These are phyloP conservation scores for Nigrospora osmanthi DNA, from an alignment of 2,329 filamentous ascomycete species.

Conservation along the genomic window DNA sequence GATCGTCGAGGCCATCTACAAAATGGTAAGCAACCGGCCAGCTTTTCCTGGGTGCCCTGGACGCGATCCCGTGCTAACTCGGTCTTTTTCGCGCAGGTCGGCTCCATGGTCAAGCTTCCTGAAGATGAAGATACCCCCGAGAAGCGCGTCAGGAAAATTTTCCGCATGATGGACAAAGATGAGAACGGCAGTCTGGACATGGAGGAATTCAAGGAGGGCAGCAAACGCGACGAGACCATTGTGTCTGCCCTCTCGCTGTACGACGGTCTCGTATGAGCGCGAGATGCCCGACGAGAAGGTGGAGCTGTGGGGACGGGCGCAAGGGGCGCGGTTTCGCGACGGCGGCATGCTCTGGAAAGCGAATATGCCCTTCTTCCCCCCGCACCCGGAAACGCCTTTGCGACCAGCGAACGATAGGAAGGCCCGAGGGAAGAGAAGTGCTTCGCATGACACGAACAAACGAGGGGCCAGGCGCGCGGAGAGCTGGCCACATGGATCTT, in stretches of 20 bases:
- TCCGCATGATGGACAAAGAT: constrained; percentile 99
- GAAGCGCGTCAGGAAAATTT: constrained; percentile 97
- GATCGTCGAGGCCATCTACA: constrained; percentile 99
- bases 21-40: constrained; percentile 63
- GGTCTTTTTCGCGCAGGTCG: constrained; percentile 53
- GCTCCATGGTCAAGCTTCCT: constrained; percentile 97
- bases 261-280: constrained; percentile 73
- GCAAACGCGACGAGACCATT: constrained; percentile 97
- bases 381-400: too few species aligned
- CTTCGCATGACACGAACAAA: too few species aligned
- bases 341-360: background rate
- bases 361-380: too few species aligned
- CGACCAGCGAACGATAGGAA: too few species aligned
- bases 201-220: constrained; percentile 98
- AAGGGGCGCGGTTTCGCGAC: background rate
- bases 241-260: constrained; percentile 95
- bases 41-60: background rate
- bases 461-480: too few species aligned
- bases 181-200: constrained; percentile 96
- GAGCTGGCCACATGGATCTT: too few species aligned
- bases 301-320: background rate
- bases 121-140: constrained; percentile 98
- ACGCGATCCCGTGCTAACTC: too few species aligned
- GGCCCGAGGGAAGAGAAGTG: too few species aligned
- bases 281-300: too few species aligned